These are phyloP conservation scores for Cercospora brassicicola DNA, from an alignment of 2,329 filamentous ascomycete genomes.

Conservation along the genomic window DNA sequence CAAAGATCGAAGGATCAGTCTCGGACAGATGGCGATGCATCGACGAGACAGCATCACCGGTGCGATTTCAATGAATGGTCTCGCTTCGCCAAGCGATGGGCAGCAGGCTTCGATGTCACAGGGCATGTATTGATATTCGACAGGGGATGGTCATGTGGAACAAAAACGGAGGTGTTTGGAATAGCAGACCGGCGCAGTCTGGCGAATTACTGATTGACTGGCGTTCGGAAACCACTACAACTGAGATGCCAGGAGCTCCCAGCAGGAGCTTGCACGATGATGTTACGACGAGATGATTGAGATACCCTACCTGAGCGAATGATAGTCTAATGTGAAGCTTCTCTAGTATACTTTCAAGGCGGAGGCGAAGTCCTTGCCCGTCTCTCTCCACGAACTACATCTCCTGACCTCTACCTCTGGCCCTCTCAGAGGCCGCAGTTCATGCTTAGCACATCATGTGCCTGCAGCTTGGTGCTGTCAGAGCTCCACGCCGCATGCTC, in stretches of 20 bases:
- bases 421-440: neutral
- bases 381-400: neutral
- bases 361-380: constrained; percentile 1
- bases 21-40: constrained; percentile 19
- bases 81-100: neutral
- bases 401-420: constrained; percentile 1
- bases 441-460: constrained; percentile 10
- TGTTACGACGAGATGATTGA: constrained; percentile 1
- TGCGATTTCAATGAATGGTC: constrained; percentile 12
- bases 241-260: neutral
- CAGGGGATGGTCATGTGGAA: neutral
- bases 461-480: neutral
- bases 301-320: constrained; percentile 9
- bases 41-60: constrained; percentile 29
- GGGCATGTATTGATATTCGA: neutral
- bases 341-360: neutral
- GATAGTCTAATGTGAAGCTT: neutral
- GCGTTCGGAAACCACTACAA: neutral
- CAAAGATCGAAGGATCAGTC: constrained; percentile 70
- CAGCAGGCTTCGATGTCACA: neutral
- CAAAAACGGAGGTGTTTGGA: neutral
- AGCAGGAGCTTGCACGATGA: neutral
- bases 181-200: neutral
- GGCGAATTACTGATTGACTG: neutral
- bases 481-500: constrained; percentile 11